phyloP scores from a whole-genome alignment of 768 basidiomycete genomes.

The Mycena vitilis region DNA sequence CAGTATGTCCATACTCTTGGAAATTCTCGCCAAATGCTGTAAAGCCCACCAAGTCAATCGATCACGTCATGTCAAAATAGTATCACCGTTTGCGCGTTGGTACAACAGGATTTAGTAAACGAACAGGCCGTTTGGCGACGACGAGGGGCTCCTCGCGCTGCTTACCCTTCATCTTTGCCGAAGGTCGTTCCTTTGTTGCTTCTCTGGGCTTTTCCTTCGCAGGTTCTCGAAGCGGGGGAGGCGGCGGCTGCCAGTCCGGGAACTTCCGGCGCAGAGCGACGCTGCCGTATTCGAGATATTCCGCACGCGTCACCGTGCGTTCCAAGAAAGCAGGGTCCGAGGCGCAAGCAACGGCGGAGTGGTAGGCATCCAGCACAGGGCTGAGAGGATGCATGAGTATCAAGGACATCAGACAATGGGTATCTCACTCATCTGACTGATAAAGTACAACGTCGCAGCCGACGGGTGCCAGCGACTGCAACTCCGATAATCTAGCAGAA shows the following conservation, averaged over 20 bases:
- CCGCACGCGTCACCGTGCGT: slow-evolving; percentile 72
- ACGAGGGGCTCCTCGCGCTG: slow-evolving; percentile 31
- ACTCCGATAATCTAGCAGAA: slow-evolving; percentile 69
- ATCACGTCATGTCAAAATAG: no score
- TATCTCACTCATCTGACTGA: slow-evolving; percentile 72
- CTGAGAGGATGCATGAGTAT: slow-evolving; percentile 50
- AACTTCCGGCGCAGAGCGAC: slow-evolving; percentile 82
- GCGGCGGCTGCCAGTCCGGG: slow-evolving; percentile 62
- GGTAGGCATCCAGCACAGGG: slow-evolving; percentile 75
- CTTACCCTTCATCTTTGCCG: slow-evolving; percentile 39
- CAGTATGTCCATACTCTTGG: no score
- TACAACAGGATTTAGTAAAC: not conserved
- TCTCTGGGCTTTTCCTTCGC: slow-evolving; percentile 42
- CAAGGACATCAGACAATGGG: slow-evolving; percentile 13
- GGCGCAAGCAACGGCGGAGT: slow-evolving; percentile 69
- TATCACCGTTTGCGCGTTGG: not conserved
- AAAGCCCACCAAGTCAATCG: no score
- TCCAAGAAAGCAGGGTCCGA: slow-evolving; percentile 61
- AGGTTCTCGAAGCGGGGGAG: slow-evolving; percentile 7
- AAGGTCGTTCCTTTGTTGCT: not conserved
- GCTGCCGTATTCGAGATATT: slow-evolving; percentile 89
- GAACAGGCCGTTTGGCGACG: not conserved
- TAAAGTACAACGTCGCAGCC: slow-evolving; percentile 82
- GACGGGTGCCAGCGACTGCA: slow-evolving; percentile 84
- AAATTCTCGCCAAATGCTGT: no score